Evolutionary conservation across 2,329 filamentous ascomycete species (phyloP), one percentile per base, ranked within the genome.

Genomic region (Trichoderma koningiopsis): DNA sequence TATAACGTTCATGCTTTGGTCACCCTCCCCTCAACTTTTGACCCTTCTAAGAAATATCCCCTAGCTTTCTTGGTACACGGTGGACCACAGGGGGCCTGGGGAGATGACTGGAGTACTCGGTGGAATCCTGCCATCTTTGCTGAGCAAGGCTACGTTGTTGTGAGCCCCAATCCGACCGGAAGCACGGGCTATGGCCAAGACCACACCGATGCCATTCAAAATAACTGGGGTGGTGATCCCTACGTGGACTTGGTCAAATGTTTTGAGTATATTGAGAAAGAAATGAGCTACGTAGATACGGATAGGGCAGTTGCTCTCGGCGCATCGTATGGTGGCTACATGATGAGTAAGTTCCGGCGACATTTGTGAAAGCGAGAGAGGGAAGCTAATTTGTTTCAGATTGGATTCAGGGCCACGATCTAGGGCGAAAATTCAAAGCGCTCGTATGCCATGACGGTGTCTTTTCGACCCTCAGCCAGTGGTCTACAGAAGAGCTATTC

Each of bases 81-180:
- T 67, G 93, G 93, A 0, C 93, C 93, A 0, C 92, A 96, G 77
- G 88, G 89, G 27, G 88, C 92, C 0, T 95, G 92, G 90, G 82
- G 79, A 37, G 91, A 96, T 75, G 83, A 85, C 33, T 96, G 93
- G 92, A 91, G 87, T 77, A 93, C 90, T 2, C 85, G 93, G 22
- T 97, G 93, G 93, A 96, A 96, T 77, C 91, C 92, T 1, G 92
- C 92, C 70, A 86, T 95, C 11, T 96, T 93, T 76, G 93, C 93
- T 4, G 93, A 96, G 78, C 92, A 95, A 80, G 93, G 93, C 57
- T 97, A 96, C 76, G 86, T 97, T 4, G 92, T 91, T 27, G 88
- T 97, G 58, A 86, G 89, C 61, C 92, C 93, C 11, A 97, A 97
- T 77, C 92, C 92, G 10, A 96, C 92, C 0, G 93, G 93, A 22